Conservation (phyloP, 129 eudicot species). For the Pittosporum tobira region DNA sequence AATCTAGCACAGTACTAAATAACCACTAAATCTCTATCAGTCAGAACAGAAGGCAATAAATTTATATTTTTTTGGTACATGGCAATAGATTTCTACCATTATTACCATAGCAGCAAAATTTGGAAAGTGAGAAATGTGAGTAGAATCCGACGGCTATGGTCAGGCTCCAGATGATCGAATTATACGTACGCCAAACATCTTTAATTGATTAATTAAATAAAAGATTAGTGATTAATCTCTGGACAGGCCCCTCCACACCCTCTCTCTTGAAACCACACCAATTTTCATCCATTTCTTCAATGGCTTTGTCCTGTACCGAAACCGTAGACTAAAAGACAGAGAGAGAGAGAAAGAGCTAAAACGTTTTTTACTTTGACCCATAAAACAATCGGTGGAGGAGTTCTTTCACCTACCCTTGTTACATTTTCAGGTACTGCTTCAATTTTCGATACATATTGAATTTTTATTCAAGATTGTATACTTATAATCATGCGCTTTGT, state of each 20-base stretch:
- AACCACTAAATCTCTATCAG: too few species aligned
- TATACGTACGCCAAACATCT: background rate
- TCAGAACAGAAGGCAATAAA: too few species aligned
- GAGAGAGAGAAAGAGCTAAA: conserved; percentile 3
- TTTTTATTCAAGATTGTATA: background rate
- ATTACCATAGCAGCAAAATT: too few species aligned
- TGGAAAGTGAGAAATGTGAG: background rate
- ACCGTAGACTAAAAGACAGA: conserved; percentile 7
- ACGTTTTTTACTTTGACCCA: conserved; percentile 6
- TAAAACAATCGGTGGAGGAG: background rate
- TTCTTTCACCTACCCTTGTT: conserved; percentile 5
- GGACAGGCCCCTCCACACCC: background rate
- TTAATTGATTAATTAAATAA: background rate
- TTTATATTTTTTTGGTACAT: too few species aligned
- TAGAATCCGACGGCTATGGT: conserved; percentile 1
- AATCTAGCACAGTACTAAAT: too few species aligned
- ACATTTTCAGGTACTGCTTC: conserved; percentile 6
- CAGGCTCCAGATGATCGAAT: background rate
- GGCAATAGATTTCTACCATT: background rate
- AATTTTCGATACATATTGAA: background rate
- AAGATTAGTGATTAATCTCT: conserved; percentile 17
- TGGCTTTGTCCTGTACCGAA: conserved; percentile 9
- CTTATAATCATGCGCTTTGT: background rate
- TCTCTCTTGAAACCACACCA: conserved; percentile 3
- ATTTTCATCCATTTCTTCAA: conserved; percentile 11